Evolutionary conservation across 768 basidiomycete species (phyloP).

Genomic region (Trametes maxima): DNA sequence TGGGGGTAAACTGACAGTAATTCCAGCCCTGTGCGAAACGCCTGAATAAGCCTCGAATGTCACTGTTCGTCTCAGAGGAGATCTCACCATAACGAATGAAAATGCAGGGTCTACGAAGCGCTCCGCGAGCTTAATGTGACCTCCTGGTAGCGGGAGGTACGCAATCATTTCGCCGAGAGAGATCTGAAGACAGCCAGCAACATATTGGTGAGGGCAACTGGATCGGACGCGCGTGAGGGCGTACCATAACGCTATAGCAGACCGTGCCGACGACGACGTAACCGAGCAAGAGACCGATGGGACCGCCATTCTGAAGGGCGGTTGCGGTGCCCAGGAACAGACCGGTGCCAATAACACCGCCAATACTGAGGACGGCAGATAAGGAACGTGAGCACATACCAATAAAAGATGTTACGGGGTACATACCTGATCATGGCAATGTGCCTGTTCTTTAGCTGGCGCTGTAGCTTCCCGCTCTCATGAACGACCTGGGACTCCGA

Average conservation of each 20-base stretch:
- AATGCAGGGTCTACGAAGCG: conserved; percentile 80
- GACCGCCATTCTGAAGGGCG: conserved; percentile 42
- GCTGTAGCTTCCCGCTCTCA: conserved; percentile 25
- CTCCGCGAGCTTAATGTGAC: conserved; percentile 78
- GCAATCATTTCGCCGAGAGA: conserved; percentile 78
- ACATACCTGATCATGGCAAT: conserved; percentile 78
- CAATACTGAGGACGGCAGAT: conserved; percentile 32
- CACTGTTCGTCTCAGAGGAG: conserved; percentile 41
- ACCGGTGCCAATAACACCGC: conserved; percentile 49
- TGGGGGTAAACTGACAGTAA: conserved; percentile 41
- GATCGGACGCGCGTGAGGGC: conserved; percentile 14
- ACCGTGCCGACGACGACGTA: conserved; percentile 67
- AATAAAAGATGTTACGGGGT: not conserved
- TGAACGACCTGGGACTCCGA: conserved; percentile 18
- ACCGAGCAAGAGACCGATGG: conserved; percentile 74
- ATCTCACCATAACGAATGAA: conserved; percentile 47
- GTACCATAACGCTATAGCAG: conserved; percentile 72
- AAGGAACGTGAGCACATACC: conserved; percentile 2
- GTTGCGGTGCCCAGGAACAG: conserved; percentile 54
- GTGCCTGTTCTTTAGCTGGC: conserved; percentile 59
- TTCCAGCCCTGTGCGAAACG: conserved; percentile 49
- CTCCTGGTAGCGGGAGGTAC: conserved; percentile 77
- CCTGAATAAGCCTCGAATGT: not conserved
- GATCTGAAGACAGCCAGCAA: conserved; percentile 41
- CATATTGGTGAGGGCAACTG: too few relatives aligned